Base-by-base conservation (phyloP, 2,329 filamentous ascomycete species). In the Cadophora luteo-olivacea region DNA sequence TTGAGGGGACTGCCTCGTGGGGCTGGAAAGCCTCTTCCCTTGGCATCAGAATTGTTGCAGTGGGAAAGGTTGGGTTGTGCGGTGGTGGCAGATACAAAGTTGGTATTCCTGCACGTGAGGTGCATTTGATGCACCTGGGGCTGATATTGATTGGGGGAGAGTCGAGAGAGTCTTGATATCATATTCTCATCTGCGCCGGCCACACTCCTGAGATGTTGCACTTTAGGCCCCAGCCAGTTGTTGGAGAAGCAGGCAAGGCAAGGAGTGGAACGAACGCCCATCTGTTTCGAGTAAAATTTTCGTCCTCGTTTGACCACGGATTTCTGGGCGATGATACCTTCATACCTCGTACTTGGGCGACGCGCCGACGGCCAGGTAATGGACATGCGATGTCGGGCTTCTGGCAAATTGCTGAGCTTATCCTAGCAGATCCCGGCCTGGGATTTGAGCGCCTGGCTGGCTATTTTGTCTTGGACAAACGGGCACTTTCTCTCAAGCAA, bases 1-100 rank as follows among this genome's bases (percentile, higher is more conserved):
- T 45, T 54, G 29, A 45, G 45, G 48, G 29, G 9, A 45, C 33
- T 68, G 57, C 60, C 22, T 60, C 54, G 61, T 61, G 45, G 64
- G 54, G 48, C 51, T 36, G 64, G 57, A 45, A 69, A 55, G 51
- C 49, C 60, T 62, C 45, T 16, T 16, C 9, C 19, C 60, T 62
- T 62, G 45, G 60, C 60, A 51, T 51, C 16, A n/a, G 29, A 41
- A 16, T 8, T 41, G 33, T 16, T 19, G 38, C 36, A 38, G 60
- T 62, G 60, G 60, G 60, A 49, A 41, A 49, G 60, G 38, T 51
- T 51, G 33, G 36, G 57, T 19, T 45, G 41, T 2, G 12, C 19
- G n/a, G 33, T 9, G 45, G 38, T 9, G 45, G 38, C 3, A 60
- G n/a, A 24, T 16, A 38, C 3, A 25, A 29, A 22, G 45, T 9